Percentiles rank a stretch among this genome's conserved stretches.
Evolutionary conservation across 345 rosid genomes (phyloP).

Genomic region (Populus davidiana): DNA sequence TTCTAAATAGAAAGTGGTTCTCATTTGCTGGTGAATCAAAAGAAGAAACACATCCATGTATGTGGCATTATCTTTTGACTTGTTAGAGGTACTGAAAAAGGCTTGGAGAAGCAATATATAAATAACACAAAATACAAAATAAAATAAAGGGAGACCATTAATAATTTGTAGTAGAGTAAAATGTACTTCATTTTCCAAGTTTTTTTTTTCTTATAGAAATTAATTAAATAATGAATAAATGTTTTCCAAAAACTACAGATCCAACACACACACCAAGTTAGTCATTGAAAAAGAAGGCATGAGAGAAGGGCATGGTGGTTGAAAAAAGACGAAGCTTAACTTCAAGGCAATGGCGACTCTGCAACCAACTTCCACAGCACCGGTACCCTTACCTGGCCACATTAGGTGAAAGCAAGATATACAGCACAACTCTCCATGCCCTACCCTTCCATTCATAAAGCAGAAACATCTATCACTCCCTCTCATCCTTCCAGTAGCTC

Average conservation of each 20-base stretch:
- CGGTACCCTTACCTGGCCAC: slow-evolving; percentile 25
- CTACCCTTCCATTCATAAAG: slow-evolving; percentile 36
- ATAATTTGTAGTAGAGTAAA: background rate
- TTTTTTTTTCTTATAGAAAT: background rate
- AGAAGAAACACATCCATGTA: no score
- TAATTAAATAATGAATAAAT: background rate
- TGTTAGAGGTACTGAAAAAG: no score
- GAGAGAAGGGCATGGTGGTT: slow-evolving; percentile 27
- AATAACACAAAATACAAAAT: no score
- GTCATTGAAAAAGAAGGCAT: background rate
- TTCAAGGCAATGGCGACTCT: slow-evolving; percentile 93
- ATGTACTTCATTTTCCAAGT: background rate
- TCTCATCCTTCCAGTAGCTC: background rate
- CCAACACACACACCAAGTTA: background rate
- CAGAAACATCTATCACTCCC: slow-evolving; percentile 14
- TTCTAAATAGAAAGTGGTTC: no score
- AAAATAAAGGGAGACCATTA: background rate
- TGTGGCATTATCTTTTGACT: no score
- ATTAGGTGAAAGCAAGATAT: slow-evolving; percentile 43
- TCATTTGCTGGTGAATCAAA: no score
- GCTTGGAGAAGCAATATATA: no score
- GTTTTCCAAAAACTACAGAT: background rate
- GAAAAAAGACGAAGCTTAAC: slow-evolving; percentile 66
- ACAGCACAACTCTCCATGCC: background rate
- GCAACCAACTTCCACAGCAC: slow-evolving; percentile 51